Conservation (phyloP, 1,139 yeast genomes). For the Debaryomyces nepalensis region DNA sequence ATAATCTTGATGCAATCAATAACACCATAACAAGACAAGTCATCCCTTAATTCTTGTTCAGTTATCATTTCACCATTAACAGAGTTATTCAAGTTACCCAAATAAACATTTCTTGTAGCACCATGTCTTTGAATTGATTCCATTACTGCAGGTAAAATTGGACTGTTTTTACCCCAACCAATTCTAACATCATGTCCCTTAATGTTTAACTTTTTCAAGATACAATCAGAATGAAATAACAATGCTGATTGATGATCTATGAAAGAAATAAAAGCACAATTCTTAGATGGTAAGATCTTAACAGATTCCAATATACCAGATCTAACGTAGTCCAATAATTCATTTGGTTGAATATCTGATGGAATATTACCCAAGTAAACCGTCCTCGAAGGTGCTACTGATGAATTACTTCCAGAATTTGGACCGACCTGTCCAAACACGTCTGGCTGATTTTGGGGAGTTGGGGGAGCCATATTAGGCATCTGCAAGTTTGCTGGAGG, state of each 20-base stretch:
- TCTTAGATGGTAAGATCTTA: slow-evolving; percentile 57
- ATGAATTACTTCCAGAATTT: slow-evolving; percentile 18
- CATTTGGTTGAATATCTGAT: slow-evolving; percentile 76
- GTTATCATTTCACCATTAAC: slow-evolving; percentile 53
- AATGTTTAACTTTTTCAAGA: slow-evolving; percentile 58
- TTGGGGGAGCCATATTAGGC: slow-evolving; percentile 11
- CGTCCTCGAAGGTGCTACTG: slow-evolving; percentile 75
- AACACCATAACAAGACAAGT: slow-evolving; percentile 55
- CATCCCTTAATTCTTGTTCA: slow-evolving; percentile 58
- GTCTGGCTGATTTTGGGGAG: slow-evolving; percentile 13
- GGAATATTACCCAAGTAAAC: slow-evolving; percentile 93
- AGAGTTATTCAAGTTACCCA: slow-evolving; percentile 69
- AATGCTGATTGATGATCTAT: slow-evolving; percentile 64
- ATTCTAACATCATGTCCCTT: slow-evolving; percentile 63
- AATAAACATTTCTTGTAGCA: slow-evolving; percentile 89
- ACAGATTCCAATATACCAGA: slow-evolving; percentile 88
- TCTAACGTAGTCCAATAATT: slow-evolving; percentile 84
- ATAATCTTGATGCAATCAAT: slow-evolving; percentile 62
- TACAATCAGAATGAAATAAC: slow-evolving; percentile 64
- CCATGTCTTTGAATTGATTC: slow-evolving; percentile 81
- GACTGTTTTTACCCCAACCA: slow-evolving; percentile 71
- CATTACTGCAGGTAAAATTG: slow-evolving; percentile 69
- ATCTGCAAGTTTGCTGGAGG: slow-evolving; percentile 12
- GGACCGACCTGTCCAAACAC: slow-evolving; percentile 12
- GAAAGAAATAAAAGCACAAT: slow-evolving; percentile 67